A percentile compares a stretch with the other conserved stretches of the same genome.
Conservation (phyloP, 2,329 filamentous ascomycete genomes). For the Penicillium sp. region DNA sequence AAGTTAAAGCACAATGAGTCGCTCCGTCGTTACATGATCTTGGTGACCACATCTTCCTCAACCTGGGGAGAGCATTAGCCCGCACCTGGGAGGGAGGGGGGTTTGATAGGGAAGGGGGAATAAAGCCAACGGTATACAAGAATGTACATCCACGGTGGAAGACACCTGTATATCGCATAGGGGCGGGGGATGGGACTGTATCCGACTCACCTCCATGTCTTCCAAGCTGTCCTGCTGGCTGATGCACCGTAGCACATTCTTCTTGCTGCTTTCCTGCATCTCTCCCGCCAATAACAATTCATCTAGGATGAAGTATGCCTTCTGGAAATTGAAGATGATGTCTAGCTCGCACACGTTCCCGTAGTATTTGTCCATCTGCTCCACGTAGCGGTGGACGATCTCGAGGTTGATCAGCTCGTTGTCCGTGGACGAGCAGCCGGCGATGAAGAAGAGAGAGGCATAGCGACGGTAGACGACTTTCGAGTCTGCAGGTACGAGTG, state of each 20-base stretch:
- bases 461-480: conserved; percentile 99
- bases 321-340: conserved; percentile 99
- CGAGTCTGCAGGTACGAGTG: conserved; percentile 62
- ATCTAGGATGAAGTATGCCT: conserved; percentile 98
- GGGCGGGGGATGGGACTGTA: background rate
- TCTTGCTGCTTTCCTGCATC: conserved; percentile 98
- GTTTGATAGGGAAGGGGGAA: background rate
- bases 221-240: conserved; percentile 96
- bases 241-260: conserved; percentile 95
- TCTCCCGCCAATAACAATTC: conserved; percentile 93
- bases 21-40: conserved; percentile 68
- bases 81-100: conserved; percentile 12
- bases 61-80: conserved; percentile 61
- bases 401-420: conserved; percentile 98
- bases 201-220: conserved; percentile 90
- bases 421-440: conserved; percentile 92
- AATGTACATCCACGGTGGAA: background rate
- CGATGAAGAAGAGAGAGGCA: conserved; percentile 98
- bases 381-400: conserved; percentile 97
- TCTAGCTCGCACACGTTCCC: conserved; percentile 99
- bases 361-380: conserved; percentile 99
- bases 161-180: background rate
- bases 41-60: conserved; percentile 80
- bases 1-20: conserved; percentile 8
- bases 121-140: background rate